phyloP scores from a whole-genome alignment of 139 green algal genomes.

The Axilococcus clingmanii region DNA sequence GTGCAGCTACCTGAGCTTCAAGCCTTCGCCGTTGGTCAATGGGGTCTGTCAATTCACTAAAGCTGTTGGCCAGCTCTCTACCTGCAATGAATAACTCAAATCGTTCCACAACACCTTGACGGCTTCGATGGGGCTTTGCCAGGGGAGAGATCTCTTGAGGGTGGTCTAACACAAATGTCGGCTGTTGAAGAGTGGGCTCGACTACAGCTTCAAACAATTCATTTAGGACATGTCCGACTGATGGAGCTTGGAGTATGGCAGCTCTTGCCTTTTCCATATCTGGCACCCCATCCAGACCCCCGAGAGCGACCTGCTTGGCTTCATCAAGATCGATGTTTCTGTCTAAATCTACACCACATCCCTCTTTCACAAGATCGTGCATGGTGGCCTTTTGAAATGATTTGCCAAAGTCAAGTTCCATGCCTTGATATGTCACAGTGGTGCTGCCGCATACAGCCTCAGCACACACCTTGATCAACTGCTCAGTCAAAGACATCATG shows the following conservation, averaged over 20 bases:
- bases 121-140: conserved; percentile 83
- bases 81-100: conserved; percentile 97
- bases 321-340: conserved; percentile 25
- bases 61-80: conserved; percentile 93
- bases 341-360: conserved; percentile 30
- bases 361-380: conserved; percentile 77
- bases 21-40: conserved; percentile 88
- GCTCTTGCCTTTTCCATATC: conserved; percentile 12
- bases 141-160: conserved; percentile 87
- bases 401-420: conserved; percentile 59
- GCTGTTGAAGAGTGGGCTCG: conserved; percentile 75
- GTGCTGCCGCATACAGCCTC: conserved; percentile 12
- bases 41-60: conserved; percentile 92
- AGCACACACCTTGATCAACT: conserved; percentile 59
- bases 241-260: conserved; percentile 15
- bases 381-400: conserved; percentile 88
- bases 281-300: conserved; percentile 20
- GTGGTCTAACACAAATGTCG: conserved; percentile 95
- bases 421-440: conserved; percentile 68
- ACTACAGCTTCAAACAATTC: conserved; percentile 90
- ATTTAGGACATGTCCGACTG: conserved; percentile 71
- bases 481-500: conserved; percentile 95
- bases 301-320: conserved; percentile 26
- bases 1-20: conserved; percentile 67
- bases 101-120: conserved; percentile 75